phyloP scores from a whole-genome alignment of 2,329 filamentous ascomycete species.

The Colletotrichum cereale region DNA sequence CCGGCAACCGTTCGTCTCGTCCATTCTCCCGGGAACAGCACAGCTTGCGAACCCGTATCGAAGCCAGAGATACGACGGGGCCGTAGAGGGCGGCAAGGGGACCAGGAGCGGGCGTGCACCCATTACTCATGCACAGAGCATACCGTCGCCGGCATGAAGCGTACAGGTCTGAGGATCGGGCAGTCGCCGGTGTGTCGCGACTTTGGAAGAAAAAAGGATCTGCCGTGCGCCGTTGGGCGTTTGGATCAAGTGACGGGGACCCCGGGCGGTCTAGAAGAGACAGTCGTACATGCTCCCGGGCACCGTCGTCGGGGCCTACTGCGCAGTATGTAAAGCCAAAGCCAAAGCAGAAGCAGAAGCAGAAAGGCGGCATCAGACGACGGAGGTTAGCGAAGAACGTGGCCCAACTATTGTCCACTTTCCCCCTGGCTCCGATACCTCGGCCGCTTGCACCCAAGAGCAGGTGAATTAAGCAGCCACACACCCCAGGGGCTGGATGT shows the following conservation, averaged over 20 bases:
- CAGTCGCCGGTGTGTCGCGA: slow-evolving; percentile 29
- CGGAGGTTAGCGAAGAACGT: slow-evolving; percentile 20
- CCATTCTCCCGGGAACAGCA: background rate
- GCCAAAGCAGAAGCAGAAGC: slow-evolving; percentile 9
- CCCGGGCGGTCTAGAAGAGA: slow-evolving; percentile 16
- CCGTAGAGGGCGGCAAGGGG: background rate
- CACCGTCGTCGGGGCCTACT: slow-evolving; percentile 6
- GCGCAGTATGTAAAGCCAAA: background rate
- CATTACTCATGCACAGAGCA: slow-evolving; percentile 35
- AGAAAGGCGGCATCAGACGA: slow-evolving; percentile 24
- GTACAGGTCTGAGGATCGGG: slow-evolving; percentile 36
- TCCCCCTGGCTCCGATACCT: slow-evolving; percentile 29
- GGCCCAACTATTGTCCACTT: slow-evolving; percentile 25
- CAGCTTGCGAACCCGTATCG: slow-evolving; percentile 9
- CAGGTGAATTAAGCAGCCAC: slow-evolving; percentile 31
- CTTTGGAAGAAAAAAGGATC: slow-evolving; percentile 21
- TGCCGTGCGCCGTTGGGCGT: slow-evolving; percentile 38
- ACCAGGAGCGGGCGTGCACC: slow-evolving; percentile 8
- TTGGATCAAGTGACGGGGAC: slow-evolving; percentile 32
- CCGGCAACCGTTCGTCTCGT: slow-evolving; percentile 20
- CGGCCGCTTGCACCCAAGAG: slow-evolving; percentile 27
- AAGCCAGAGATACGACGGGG: slow-evolving; percentile 24
- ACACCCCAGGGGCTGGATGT: slow-evolving; percentile 15
- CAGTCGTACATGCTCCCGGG: slow-evolving; percentile 11
- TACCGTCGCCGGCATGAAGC: slow-evolving; percentile 26